These are phyloP conservation scores for Penicillium decumbens DNA, from an alignment of 2,329 filamentous ascomycete genomes.

Conservation along the genomic window DNA sequence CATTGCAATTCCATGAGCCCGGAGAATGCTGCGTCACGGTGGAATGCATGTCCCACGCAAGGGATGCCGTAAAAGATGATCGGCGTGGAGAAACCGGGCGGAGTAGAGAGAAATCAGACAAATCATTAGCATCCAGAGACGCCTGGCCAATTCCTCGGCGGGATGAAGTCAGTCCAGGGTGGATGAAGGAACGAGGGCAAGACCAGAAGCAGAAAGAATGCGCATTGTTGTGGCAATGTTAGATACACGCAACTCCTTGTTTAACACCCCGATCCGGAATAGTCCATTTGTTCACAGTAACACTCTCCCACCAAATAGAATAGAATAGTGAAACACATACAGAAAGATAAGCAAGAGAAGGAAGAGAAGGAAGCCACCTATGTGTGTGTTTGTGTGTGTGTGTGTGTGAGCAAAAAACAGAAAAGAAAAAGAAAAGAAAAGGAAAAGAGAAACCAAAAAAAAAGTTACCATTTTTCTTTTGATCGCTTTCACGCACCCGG, in stretches of 20 bases:
- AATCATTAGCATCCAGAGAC: conserved; percentile 10
- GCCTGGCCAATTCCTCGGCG: conserved; percentile 2
- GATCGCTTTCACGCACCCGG: conserved; percentile 9
- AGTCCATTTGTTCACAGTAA: conserved; percentile 19
- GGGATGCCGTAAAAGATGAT: conserved; percentile 7
- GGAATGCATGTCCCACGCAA: conserved; percentile 20
- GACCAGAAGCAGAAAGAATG: conserved; percentile 11
- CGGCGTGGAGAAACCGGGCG: neutral
- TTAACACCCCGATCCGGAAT: conserved; percentile 16
- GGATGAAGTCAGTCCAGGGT: conserved; percentile 13
- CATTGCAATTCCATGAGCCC: conserved; percentile 5
- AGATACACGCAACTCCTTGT: conserved; percentile 22
- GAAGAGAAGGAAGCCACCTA: neutral
- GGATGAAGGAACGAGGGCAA: neutral
- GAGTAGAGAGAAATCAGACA: neutral
- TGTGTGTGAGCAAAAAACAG: neutral
- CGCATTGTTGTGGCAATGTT: conserved; percentile 18
- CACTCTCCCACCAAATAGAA: neutral
- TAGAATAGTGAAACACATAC: conserved; percentile 2
- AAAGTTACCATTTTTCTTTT: neutral
- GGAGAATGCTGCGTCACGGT: conserved; percentile 20
- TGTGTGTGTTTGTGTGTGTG: neutral
- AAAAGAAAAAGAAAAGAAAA: too few species aligned
- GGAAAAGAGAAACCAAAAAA: neutral
- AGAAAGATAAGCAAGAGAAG: neutral